Conservation (phyloP, 1,139 yeast species). For the Candida neerlandica region DNA sequence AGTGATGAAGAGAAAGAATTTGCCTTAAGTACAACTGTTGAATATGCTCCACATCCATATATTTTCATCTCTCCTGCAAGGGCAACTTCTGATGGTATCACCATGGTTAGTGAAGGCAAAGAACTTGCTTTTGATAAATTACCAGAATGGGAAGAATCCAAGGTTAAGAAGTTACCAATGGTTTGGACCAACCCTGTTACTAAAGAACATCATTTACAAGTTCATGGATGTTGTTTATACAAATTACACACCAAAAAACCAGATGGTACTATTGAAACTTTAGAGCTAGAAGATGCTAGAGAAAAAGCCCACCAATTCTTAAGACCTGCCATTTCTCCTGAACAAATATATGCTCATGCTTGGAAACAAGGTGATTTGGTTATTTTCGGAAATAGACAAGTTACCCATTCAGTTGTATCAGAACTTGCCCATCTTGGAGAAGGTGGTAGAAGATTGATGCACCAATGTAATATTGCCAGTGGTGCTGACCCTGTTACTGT, state of each 20-base stretch:
- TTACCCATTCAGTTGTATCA: conserved; percentile 89
- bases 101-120: conserved; percentile 80
- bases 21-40: conserved; percentile 75
- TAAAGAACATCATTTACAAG: conserved; percentile 76
- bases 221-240: conserved; percentile 83
- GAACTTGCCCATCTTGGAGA: conserved; percentile 58
- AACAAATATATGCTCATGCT: conserved; percentile 72
- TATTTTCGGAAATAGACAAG: conserved; percentile 83
- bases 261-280: conserved; percentile 51
- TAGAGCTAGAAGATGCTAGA: conserved; percentile 72
- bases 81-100: conserved; percentile 82
- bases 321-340: conserved; percentile 84
- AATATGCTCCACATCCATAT: conserved; percentile 90
- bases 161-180: conserved; percentile 75
- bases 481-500: conserved; percentile 60
- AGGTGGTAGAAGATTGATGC: conserved; percentile 72
- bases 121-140: conserved; percentile 66
- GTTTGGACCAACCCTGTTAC: conserved; percentile 95
- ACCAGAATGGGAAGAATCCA: conserved; percentile 79
- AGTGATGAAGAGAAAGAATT: conserved; percentile 69
- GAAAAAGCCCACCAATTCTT: conserved; percentile 66
- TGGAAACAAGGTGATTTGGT: conserved; percentile 86
- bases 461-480: conserved; percentile 89
- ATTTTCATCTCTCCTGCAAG: conserved; percentile 78
- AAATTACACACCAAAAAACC: conserved; percentile 57